Base-by-base conservation (phyloP, 129 eudicot genomes). In the Deinandra increscens region DNA sequence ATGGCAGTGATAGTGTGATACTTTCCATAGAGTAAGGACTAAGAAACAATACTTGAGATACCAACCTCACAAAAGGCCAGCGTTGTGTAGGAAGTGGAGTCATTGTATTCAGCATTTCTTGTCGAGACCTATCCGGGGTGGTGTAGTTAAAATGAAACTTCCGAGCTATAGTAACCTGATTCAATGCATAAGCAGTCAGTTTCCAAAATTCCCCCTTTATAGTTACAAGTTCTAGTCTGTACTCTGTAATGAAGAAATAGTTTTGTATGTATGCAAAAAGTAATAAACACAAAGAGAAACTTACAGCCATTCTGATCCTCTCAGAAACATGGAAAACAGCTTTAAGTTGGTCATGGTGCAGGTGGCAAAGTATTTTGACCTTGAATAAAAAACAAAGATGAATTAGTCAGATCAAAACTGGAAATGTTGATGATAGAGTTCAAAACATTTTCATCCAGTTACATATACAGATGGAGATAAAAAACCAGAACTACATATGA, bases 281-380 rank as follows among this genome's bases (percentile, higher is more conserved):
- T 48, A 14, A 48, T 44, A 41, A 55, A 34, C 60, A 69, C 26
- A 71, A 15, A 67, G 55, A 59, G 69, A 33, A 53, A 72, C 97
- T 91, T 42, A 91, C 97, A 38, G 96, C 88, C 69, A 62, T 88
- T 74, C 96, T 82, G 63, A 91, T 71, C 68, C 86, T 84, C 79
- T 82, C 91, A 0, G 97, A 91, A 64, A 91, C 97, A 73, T 91
- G 97, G 67, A 91, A 91, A 76, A 84, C 96, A 53, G 96, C 91
- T 78, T 75, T 61, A 15, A 55, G 90, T 62, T 89, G 96, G 73
- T 89, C 96, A 70, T 89, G 96, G 77, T 89, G 94, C 75, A 89
- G 68, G 82, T 86, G 90, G 64, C 96, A 89, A 45, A 89, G 81
- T 70, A 89, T 78, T 63, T 89, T 86, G 31, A 89, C 86, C 96